Percentiles rank a stretch among this genome's conserved stretches.
phyloP scores from a whole-genome alignment of 441 rosid species.

The Adansonia rubrostipa region DNA sequence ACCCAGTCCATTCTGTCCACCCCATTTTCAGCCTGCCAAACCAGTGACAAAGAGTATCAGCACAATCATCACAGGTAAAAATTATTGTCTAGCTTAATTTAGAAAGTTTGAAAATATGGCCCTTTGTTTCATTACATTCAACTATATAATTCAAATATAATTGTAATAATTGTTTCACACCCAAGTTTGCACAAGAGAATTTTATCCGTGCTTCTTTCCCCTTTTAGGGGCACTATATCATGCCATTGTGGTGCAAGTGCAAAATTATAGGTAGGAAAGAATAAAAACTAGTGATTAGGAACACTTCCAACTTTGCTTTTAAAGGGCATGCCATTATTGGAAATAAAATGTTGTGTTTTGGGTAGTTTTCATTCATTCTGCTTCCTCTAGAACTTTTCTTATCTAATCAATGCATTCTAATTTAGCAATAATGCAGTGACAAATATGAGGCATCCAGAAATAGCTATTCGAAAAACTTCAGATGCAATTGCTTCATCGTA shows the following conservation, averaged over 20 bases:
- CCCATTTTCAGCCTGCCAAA: slow-evolving; percentile 83
- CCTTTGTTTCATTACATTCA: slow-evolving; percentile 10
- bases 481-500: background rate
- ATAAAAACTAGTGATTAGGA: slow-evolving; percentile 1
- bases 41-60: slow-evolving; percentile 26
- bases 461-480: slow-evolving; percentile 7
- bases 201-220: slow-evolving; percentile 6
- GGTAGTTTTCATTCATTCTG: background rate
- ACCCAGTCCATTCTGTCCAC: slow-evolving; percentile 94
- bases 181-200: slow-evolving; percentile 6
- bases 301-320: slow-evolving; percentile 5
- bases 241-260: background rate
- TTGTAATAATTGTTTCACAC: background rate
- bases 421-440: background rate
- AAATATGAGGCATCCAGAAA: slow-evolving; percentile 11
- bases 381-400: background rate
- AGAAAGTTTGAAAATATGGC: slow-evolving; percentile 4
- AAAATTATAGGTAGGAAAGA: slow-evolving; percentile 9
- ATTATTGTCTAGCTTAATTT: background rate
- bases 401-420: background rate
- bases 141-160: slow-evolving; percentile 5
- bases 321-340: slow-evolving; percentile 9
- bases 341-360: slow-evolving; percentile 7
- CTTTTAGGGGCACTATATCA: background rate
- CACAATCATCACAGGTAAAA: slow-evolving; percentile 20